Evolutionary conservation across 306 rosid species (phyloP), one percentile per base, ranked within the genome.

Genomic region (Vachellia pachyceras): DNA sequence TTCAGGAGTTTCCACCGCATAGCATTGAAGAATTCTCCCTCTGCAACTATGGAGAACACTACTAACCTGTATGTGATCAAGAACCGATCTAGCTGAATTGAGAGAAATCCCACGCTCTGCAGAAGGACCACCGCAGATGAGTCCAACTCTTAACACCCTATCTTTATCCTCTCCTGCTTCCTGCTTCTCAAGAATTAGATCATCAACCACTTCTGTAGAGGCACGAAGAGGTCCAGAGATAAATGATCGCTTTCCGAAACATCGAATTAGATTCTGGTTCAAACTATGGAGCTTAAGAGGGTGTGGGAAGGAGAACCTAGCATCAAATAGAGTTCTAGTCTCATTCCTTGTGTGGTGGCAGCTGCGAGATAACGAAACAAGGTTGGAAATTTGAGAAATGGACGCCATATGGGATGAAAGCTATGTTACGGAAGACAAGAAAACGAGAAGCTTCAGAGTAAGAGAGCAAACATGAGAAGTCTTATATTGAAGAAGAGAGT

Each of bases 401-500:
- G 87, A 61, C 13, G 87, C 86, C 90, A 89, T 89, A 89, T 89
- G 1, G 69, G 73, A 44, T 77, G 54, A 42, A 71, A 40, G 22
- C 8, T 25, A 7, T 45, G 68, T 14, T 47, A 61, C 9, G n/a
- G 12, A 63, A 3, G 23, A 60, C 8, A 66, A 3, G 36, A 36
- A 23, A 36, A 36, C 3, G 20, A 68, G 76, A 20, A 33, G 72
- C 73, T 57, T 40, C 36, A 55, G 65, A 23, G 9, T 5, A 12
- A 4, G 23, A 75, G 22, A 47, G 46, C 10, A 35, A 40, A 10
- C 67, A 39, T 54, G 6, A 33, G 33, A 10, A 17, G 42, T 33
- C 39, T 52, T 20, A 52, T 9, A n/a, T 50, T 58, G 73, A 41
- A 37, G 25, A 42, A 40, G 6, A 46, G 49, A n/a, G 57, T n/a